Conservation (phyloP, 83 land plant genomes). For the Picea mariana region DNA sequence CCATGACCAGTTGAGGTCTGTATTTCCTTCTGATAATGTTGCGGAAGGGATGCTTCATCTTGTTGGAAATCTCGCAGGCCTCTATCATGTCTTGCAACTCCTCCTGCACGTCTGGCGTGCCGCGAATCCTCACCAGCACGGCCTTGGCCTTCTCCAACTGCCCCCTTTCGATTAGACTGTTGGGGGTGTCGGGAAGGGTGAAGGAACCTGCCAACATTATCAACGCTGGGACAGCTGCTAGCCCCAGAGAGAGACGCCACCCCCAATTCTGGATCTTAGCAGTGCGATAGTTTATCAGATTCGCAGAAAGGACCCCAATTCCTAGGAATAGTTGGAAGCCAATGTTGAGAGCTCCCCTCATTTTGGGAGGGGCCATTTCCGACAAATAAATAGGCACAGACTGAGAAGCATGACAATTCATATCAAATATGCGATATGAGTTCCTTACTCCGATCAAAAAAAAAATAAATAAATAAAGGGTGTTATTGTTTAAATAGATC, state of each 20-base stretch:
- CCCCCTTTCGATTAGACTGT: constrained; percentile 63
- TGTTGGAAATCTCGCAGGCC: constrained; percentile 47
- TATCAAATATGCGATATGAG: too few relatives aligned
- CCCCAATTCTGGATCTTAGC: constrained; percentile 61
- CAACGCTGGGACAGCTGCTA: constrained; percentile 62
- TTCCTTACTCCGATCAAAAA: too few relatives aligned
- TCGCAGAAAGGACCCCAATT: constrained; percentile 67
- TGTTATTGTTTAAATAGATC: neutral
- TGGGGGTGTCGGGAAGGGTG: constrained; percentile 78
- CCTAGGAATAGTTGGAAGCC: constrained; percentile 75
- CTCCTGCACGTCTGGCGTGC: constrained; percentile 45
- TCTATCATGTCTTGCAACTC: constrained; percentile 60
- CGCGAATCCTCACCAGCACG: constrained; percentile 53
- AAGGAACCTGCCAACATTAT: constrained; percentile 59
- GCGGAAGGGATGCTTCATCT: constrained; percentile 62
- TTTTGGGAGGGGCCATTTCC: constrained; percentile 85
- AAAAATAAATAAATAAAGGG: neutral
- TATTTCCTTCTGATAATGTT: constrained; percentile 38
- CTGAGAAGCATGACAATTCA: constrained; percentile 20
- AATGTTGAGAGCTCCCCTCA: constrained; percentile 81
- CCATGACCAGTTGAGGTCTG: constrained; percentile 68
- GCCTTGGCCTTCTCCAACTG: constrained; percentile 27
- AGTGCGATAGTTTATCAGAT: constrained; percentile 76
- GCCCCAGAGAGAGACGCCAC: constrained; percentile 77
- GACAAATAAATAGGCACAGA: constrained; percentile 83